Evolutionary conservation across 441 rosid species (phyloP), one percentile per base, ranked within the genome.

Genomic region (Euphorbia celastroides): DNA sequence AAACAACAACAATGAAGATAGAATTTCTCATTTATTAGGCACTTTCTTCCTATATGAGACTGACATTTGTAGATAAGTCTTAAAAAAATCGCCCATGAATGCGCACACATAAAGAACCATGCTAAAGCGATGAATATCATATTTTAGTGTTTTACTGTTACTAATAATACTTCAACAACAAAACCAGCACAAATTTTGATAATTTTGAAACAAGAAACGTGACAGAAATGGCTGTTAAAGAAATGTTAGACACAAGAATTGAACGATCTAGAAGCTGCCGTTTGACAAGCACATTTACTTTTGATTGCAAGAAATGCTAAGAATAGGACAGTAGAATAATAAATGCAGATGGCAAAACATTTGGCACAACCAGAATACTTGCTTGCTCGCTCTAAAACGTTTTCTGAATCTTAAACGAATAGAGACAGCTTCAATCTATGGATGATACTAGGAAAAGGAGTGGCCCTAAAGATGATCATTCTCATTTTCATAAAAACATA

Each of bases 401-500:
- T 25, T 42, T 16, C 7, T 62, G 2, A 19, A 51, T 51, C 10
- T 13, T 51, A 51, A 20, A 51, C 7, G 2, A 26, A 51, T 51
- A 51, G 26, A 51, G 56, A 51, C 56, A 51, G 56, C 56, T 51
- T 51, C 56, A 51, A 51, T 7, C 56, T 7, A 51, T 51, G 56
- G 10, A 51, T 51, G 26, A 51, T 51, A 20, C 0, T 51, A 5
- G 7, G 3, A 13, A 20, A 51, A 51, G 22, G 26, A 26, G 56
- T 0, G 7, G 22, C 2, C 22, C 22, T 7, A 19, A 51, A 60
- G 17, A 11, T 27, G 36, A 27, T 44, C 48, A 17, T 7, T 62
- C 12, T 30, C 34, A 34, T n/a, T n/a, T n/a, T n/a, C n/a, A 2
- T 23, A 42, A 30, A 42, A 2, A 17, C 41, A 25, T 8, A 63